Percentiles rank a stretch among this genome's conserved stretches.
Conservation (phyloP, 2,329 filamentous ascomycete species). For the Ophiocordyceps camponoti-leonardi region DNA sequence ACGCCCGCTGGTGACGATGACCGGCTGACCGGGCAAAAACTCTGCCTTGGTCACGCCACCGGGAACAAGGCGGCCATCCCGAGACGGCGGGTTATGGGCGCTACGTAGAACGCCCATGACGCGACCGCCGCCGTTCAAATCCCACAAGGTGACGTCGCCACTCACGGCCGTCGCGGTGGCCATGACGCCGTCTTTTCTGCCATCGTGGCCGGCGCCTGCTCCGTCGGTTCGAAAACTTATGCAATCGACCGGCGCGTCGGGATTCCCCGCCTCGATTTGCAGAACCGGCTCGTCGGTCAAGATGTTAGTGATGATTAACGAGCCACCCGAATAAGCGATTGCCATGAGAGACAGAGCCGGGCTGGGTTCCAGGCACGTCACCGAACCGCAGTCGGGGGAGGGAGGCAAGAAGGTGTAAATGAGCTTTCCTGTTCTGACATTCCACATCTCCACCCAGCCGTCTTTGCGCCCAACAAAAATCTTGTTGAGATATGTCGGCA, state of each 20-base stretch:
- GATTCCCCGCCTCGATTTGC: constrained; percentile 46
- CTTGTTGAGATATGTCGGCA: constrained; percentile 95
- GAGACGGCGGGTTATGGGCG: constrained; percentile 64
- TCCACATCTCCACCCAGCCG: constrained; percentile 93
- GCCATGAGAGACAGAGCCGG: constrained; percentile 74
- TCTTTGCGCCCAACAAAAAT: constrained; percentile 77
- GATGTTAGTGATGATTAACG: constrained; percentile 67
- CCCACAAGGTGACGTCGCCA: constrained; percentile 92
- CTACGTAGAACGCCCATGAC: constrained; percentile 75
- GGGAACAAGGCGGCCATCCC: constrained; percentile 34
- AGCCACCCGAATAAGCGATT: constrained; percentile 69
- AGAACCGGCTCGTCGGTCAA: constrained; percentile 59
- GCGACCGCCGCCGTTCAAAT: constrained; percentile 75
- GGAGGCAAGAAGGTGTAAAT: constrained; percentile 80
- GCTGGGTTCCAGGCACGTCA: constrained; percentile 75
- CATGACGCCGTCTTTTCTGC: constrained; percentile 77
- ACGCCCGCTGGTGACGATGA: constrained; percentile 75
- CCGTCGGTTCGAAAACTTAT: constrained; percentile 88
- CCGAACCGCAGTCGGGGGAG: constrained; percentile 52
- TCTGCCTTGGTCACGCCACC: constrained; percentile 77
- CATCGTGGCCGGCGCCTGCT: constrained; percentile 73
- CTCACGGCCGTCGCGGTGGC: constrained; percentile 65
- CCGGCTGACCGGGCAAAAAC: constrained; percentile 76
- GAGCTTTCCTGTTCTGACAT: constrained; percentile 78
- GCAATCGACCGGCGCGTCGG: constrained; percentile 52